These are phyloP conservation scores for Trypanosoma lewisi DNA, from an alignment of 208 protist species.

Conservation along the genomic window DNA sequence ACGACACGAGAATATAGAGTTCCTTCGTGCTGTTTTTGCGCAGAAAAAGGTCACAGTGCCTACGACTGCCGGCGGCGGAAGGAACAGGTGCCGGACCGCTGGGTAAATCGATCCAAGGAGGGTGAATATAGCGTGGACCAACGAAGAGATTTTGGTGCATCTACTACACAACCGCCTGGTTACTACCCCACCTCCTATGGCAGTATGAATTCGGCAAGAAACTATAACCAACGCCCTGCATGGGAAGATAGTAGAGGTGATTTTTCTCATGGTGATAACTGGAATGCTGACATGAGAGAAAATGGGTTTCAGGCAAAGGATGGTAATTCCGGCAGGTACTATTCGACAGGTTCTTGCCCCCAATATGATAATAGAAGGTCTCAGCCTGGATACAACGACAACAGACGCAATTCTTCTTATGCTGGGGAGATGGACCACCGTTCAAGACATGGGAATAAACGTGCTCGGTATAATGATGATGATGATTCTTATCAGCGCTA, in stretches of 20 bases:
- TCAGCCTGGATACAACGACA: background rate
- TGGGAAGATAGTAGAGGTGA: background rate
- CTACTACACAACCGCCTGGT: background rate
- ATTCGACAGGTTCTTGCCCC: background rate
- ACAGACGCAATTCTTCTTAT: background rate
- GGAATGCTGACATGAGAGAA: slow-evolving; percentile 3
- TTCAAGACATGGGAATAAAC: background rate
- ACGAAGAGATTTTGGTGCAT: background rate
- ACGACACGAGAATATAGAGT: background rate
- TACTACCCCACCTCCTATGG: background rate
- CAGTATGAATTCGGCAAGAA: background rate
- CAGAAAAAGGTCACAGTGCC: slow-evolving; percentile 53
- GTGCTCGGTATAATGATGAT: background rate
- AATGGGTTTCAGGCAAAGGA: background rate
- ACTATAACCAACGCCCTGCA: background rate
- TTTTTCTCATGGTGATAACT: background rate
- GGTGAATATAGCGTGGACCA: background rate
- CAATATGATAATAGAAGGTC: background rate
- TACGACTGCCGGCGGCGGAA: slow-evolving; percentile 59
- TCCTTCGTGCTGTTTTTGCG: slow-evolving; percentile 65
- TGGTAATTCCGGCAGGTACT: background rate
- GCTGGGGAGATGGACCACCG: background rate
- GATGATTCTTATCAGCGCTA: slow-evolving; percentile 4
- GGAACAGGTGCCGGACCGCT: slow-evolving; percentile 43
- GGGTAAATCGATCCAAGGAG: slow-evolving; percentile 28